phyloP scores from a whole-genome alignment of 805 yeast species.

The Clavispora asparagi region DNA sequence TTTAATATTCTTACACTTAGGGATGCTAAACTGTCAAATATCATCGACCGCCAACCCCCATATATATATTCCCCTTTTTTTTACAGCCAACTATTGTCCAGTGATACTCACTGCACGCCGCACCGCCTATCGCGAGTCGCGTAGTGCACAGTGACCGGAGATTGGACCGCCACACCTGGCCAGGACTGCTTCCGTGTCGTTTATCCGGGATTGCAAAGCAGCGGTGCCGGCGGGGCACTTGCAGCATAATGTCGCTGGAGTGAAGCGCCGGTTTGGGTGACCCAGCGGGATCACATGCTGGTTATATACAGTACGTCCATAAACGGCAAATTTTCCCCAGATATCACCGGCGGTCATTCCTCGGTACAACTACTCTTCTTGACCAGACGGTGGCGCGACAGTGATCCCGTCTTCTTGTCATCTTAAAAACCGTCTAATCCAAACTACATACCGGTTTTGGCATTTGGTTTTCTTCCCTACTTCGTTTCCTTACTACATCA shows the following conservation, averaged over 20 bases:
- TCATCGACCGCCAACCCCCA: no score
- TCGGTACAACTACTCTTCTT: neutral
- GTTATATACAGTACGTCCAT: neutral
- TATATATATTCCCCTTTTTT: no score
- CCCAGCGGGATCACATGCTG: neutral
- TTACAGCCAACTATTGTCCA: no score
- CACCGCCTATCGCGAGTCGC: neutral
- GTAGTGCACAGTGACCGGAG: neutral
- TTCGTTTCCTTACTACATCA: no score
- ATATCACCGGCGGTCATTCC: neutral
- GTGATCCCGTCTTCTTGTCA: no score
- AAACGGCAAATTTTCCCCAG: slow-evolving; percentile 2
- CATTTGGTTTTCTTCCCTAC: no score
- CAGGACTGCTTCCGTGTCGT: neutral
- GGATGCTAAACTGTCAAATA: no score
- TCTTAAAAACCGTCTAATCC: no score
- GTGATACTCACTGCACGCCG: neutral
- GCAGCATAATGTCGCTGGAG: neutral
- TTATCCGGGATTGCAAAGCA: neutral
- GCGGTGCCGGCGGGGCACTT: no score
- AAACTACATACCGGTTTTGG: no score
- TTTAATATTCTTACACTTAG: no score
- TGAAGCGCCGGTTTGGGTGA: neutral
- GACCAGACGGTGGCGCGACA: neutral
- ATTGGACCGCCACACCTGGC: neutral